Conservation (phyloP, 495 filamentous ascomycete genomes). For the Daldinia loculata region DNA sequence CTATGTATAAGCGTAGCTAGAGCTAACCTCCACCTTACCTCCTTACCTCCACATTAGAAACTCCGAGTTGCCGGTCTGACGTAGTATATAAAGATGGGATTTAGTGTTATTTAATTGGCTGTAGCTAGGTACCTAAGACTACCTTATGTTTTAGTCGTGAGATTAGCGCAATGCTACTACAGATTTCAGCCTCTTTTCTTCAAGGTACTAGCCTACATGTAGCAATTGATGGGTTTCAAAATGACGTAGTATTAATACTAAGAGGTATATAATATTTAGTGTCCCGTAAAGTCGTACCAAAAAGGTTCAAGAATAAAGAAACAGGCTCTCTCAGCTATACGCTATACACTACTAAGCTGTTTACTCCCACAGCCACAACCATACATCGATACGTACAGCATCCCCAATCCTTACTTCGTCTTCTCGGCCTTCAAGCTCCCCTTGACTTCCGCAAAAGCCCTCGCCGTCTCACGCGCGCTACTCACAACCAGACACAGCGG, state of each 20-base stretch:
- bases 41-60: background rate
- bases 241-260: too few species aligned
- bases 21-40: background rate
- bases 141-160: background rate
- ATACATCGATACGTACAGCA: too few species aligned
- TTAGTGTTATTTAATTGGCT: background rate
- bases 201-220: too few species aligned
- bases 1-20: background rate
- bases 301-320: too few species aligned
- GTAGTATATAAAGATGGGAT: too few species aligned
- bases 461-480: background rate
- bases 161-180: background rate
- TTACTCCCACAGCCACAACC: too few species aligned
- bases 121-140: background rate
- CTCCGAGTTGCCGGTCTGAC: background rate
- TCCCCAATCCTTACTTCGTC: background rate
- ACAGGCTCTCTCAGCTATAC: too few species aligned
- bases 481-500: background rate
- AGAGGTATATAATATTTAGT: too few species aligned
- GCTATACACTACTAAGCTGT: too few species aligned
- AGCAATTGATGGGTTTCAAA: too few species aligned
- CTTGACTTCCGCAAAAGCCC: background rate
- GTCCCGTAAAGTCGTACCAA: too few species aligned
- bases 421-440: background rate
- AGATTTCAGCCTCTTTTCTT: background rate